Conservation (phyloP, 306 rosid species). For the Chamaecrista fasciculata region DNA sequence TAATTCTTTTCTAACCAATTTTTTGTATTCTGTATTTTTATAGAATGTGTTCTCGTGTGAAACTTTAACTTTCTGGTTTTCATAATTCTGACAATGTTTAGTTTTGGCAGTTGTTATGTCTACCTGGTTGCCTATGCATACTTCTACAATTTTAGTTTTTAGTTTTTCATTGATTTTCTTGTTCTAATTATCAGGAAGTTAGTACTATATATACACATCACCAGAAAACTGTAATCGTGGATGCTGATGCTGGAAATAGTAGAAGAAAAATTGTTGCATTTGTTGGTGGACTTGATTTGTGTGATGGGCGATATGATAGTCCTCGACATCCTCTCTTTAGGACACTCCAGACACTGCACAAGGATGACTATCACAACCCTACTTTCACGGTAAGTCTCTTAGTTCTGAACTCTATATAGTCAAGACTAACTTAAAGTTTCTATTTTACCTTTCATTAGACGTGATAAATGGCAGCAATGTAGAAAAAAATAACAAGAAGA, state of each 20-base stretch:
- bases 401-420: slow-evolving; percentile 17
- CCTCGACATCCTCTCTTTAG: slow-evolving; percentile 75
- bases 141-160: slow-evolving; percentile 3
- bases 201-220: slow-evolving; percentile 95
- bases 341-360: slow-evolving; percentile 73
- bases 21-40: slow-evolving; percentile 1
- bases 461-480: not conserved
- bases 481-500: not conserved
- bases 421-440: slow-evolving; percentile 14
- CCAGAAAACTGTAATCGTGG: slow-evolving; percentile 95
- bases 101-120: slow-evolving; percentile 8
- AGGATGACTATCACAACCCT: slow-evolving; percentile 97
- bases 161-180: slow-evolving; percentile 27
- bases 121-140: slow-evolving; percentile 1
- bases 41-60: slow-evolving; percentile 14
- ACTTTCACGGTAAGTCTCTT: slow-evolving; percentile 66
- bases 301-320: slow-evolving; percentile 93
- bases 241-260: slow-evolving; percentile 78
- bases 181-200: slow-evolving; percentile 65
- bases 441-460: not conserved
- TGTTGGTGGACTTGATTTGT: slow-evolving; percentile 96
- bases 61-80: slow-evolving; percentile 13
- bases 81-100: slow-evolving; percentile 17
- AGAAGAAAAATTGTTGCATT: slow-evolving; percentile 85
- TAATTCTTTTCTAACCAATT: not conserved